phyloP scores from a whole-genome alignment of 805 yeast species.

The Starmera caribaea region DNA sequence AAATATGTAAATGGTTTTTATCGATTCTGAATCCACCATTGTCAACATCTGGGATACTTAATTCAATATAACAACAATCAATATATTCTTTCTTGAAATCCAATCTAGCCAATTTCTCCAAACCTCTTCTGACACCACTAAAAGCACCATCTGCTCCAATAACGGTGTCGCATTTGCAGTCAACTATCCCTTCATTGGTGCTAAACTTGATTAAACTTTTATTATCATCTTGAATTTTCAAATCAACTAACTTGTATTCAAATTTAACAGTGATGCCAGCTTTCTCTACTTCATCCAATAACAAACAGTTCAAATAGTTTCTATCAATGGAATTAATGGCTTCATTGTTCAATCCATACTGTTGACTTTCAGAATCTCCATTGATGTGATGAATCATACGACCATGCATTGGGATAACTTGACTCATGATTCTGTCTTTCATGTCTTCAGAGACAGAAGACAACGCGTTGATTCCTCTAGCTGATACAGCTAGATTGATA shows the following conservation, averaged over 20 bases:
- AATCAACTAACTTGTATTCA: constrained; percentile 41
- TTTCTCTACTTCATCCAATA: constrained; percentile 56
- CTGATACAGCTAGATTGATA: constrained; percentile 82
- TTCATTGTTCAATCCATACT: constrained; percentile 65
- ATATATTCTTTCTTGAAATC: constrained; percentile 68
- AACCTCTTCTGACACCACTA: constrained; percentile 59
- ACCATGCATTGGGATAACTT: constrained; percentile 78
- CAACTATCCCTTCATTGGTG: constrained; percentile 10
- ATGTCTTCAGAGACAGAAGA: constrained; percentile 49
- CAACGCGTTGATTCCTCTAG: constrained; percentile 70
- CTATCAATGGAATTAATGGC: constrained; percentile 81
- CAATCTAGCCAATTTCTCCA: constrained; percentile 62
- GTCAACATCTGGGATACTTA: constrained; percentile 56
- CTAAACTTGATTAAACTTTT: constrained; percentile 16
- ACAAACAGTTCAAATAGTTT: constrained; percentile 49
- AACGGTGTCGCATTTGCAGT: constrained; percentile 39
- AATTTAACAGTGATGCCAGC: constrained; percentile 39
- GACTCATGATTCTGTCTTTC: constrained; percentile 43
- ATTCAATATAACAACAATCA: constrained; percentile 75
- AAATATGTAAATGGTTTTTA: constrained; percentile 77
- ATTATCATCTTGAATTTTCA: constrained; percentile 23
- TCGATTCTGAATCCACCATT: constrained; percentile 29
- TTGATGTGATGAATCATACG: constrained; percentile 74
- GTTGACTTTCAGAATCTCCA: constrained; percentile 59
- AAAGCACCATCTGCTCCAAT: constrained; percentile 86